phyloP scores from a whole-genome alignment of 257 asterid species.

The Solanum dulcamara region DNA sequence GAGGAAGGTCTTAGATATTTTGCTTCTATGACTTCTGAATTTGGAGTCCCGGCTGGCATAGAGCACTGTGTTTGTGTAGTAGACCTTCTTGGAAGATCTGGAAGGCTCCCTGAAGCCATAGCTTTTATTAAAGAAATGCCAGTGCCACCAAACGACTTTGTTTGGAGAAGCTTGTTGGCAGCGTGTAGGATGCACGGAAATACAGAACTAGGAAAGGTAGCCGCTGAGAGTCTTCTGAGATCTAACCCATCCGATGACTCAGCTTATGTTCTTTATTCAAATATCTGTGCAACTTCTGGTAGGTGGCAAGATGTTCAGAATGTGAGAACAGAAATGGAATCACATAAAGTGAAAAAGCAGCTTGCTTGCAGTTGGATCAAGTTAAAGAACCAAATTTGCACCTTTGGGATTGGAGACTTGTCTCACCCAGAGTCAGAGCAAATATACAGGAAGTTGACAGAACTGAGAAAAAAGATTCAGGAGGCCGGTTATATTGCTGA shows the following conservation, averaged over 20 bases:
- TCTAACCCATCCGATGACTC: constrained; percentile 73
- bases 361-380: constrained; percentile 79
- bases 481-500: constrained; percentile 70
- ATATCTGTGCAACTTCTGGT: constrained; percentile 65
- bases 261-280: constrained; percentile 75
- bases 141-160: constrained; percentile 61
- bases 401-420: constrained; percentile 57
- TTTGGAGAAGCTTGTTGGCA: constrained; percentile 68
- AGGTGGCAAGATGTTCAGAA: constrained; percentile 60
- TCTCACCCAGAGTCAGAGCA: constrained; percentile 38
- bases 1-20: constrained; percentile 69
- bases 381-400: constrained; percentile 38
- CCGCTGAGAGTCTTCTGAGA: constrained; percentile 42
- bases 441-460: constrained; percentile 31
- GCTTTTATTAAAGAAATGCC: constrained; percentile 60
- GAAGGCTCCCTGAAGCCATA: constrained; percentile 62
- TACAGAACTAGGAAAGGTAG: constrained; percentile 52
- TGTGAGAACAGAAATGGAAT: constrained; percentile 54
- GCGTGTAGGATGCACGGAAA: constrained; percentile 62
- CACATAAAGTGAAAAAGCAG: constrained; percentile 46
- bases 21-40: constrained; percentile 40
- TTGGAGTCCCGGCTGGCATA: constrained; percentile 55
- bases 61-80: constrained; percentile 82
- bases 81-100: constrained; percentile 81
- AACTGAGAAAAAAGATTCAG: constrained; percentile 41